Evolutionary conservation across 352 stramenopile species (phyloP).

Genomic region (Phytophthora pistaciae): DNA sequence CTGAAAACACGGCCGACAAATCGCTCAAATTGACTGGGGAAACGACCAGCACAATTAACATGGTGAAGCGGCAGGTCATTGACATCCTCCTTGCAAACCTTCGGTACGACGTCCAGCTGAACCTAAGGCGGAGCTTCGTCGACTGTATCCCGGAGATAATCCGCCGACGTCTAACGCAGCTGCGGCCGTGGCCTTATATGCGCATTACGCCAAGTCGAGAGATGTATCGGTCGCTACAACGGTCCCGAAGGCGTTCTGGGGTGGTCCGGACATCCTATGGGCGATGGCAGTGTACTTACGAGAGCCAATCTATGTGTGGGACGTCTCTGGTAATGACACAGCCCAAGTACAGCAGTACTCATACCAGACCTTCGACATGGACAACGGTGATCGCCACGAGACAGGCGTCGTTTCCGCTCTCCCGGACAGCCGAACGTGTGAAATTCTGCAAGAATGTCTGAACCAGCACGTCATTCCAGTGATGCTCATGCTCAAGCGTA

Average conservation of each 20-base stretch:
- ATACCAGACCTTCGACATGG: too few species aligned
- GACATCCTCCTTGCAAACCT: constrained; percentile 5
- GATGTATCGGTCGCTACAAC: not conserved
- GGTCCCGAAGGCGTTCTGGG: not conserved
- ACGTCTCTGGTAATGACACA: too few species aligned
- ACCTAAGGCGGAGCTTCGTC: not conserved
- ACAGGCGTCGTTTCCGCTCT: too few species aligned
- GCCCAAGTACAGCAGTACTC: too few species aligned
- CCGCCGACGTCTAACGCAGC: not conserved
- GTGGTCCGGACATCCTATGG: not conserved
- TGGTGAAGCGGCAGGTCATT: not conserved
- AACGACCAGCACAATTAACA: too few species aligned
- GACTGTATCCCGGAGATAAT: not conserved
- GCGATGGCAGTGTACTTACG: not conserved
- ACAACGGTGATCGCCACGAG: too few species aligned
- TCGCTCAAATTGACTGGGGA: too few species aligned
- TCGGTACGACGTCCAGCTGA: not conserved
- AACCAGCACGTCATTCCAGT: too few species aligned
- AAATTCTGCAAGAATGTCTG: too few species aligned
- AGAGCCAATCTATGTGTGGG: not conserved
- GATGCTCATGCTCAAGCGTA: too few species aligned
- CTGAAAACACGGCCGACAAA: not conserved
- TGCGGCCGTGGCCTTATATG: not conserved
- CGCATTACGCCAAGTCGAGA: not conserved
- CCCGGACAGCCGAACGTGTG: too few species aligned